Evolutionary conservation across 1,139 yeast species (phyloP).

Genomic region (Torulaspora pretoriensis): DNA sequence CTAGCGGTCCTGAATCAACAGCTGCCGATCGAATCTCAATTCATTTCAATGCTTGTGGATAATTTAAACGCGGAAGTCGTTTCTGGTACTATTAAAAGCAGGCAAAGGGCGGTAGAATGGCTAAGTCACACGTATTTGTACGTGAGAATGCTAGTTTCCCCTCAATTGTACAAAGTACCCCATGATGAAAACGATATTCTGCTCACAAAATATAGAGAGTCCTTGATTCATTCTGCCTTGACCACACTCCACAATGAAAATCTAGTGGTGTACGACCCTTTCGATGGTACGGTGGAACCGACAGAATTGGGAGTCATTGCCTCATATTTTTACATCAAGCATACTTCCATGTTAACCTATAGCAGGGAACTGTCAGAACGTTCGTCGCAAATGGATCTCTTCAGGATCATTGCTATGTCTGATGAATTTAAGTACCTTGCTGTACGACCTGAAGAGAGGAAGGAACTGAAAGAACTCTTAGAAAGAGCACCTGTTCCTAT

Average conservation of each 20-base stretch:
- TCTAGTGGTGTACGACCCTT: conserved; percentile 55
- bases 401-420: conserved; percentile 72
- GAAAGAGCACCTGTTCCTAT: conserved; percentile 85
- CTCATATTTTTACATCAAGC: conserved; percentile 78
- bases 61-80: conserved; percentile 83
- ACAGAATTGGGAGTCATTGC: conserved; percentile 85
- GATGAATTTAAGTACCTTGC: conserved; percentile 84
- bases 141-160: conserved; percentile 73
- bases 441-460: conserved; percentile 79
- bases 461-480: conserved; percentile 66
- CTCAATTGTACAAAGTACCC: conserved; percentile 67
- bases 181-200: conserved; percentile 48
- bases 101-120: conserved; percentile 76
- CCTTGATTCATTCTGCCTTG: conserved; percentile 75
- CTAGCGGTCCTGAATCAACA: conserved; percentile 86
- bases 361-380: conserved; percentile 59
- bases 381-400: conserved; percentile 65
- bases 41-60: conserved; percentile 68
- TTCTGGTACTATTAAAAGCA: conserved; percentile 56
- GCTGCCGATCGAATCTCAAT: conserved; percentile 86
- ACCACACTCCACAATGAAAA: conserved; percentile 50
- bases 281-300: conserved; percentile 46
- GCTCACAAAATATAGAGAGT: conserved; percentile 52
- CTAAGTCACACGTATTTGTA: conserved; percentile 72
- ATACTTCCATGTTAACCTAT: conserved; percentile 64